Conservation (phyloP, 495 filamentous ascomycete genomes). For the Venustampulla echinocandica region DNA sequence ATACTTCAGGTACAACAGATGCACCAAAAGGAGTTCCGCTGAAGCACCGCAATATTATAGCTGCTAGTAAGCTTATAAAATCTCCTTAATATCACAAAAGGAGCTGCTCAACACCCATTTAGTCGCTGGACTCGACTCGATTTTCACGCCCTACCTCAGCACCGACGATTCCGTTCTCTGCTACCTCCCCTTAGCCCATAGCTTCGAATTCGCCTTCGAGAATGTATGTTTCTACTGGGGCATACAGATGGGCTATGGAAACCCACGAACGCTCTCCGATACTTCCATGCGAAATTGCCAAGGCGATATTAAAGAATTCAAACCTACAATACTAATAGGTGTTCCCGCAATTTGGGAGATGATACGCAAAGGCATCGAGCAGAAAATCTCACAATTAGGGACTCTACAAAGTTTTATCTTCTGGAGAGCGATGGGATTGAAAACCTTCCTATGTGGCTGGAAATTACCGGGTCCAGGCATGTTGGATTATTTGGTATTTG, state of each 20-base stretch:
- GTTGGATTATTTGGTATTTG: conserved; percentile 70
- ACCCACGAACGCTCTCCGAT: conserved; percentile 81
- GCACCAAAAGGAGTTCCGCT: conserved; percentile 89
- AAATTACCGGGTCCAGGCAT: conserved; percentile 64
- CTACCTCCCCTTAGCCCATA: conserved; percentile 88
- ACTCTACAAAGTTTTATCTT: conserved; percentile 69
- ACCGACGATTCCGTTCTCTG: conserved; percentile 59
- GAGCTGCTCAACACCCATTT: background rate
- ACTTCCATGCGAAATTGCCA: conserved; percentile 80
- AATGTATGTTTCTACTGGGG: conserved; percentile 66
- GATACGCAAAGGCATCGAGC: conserved; percentile 90
- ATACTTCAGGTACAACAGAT: conserved; percentile 92
- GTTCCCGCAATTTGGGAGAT: conserved; percentile 96
- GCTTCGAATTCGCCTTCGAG: conserved; percentile 76
- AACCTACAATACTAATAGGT: conserved; percentile 81
- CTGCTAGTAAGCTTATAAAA: conserved; percentile 52
- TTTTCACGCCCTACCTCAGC: conserved; percentile 72
- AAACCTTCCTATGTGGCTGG: conserved; percentile 50
- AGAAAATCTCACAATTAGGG: conserved; percentile 66
- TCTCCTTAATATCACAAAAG: conserved; percentile 7
- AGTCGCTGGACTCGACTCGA: conserved; percentile 79
- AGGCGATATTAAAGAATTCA: conserved; percentile 88
- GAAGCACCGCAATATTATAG: conserved; percentile 79
- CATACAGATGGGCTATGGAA: conserved; percentile 78
- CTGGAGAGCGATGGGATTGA: conserved; percentile 73